Percentiles rank a stretch among this genome's conserved stretches.
phyloP scores from a whole-genome alignment of 1,284 basidiomycete species.

The Naganishia albida region DNA sequence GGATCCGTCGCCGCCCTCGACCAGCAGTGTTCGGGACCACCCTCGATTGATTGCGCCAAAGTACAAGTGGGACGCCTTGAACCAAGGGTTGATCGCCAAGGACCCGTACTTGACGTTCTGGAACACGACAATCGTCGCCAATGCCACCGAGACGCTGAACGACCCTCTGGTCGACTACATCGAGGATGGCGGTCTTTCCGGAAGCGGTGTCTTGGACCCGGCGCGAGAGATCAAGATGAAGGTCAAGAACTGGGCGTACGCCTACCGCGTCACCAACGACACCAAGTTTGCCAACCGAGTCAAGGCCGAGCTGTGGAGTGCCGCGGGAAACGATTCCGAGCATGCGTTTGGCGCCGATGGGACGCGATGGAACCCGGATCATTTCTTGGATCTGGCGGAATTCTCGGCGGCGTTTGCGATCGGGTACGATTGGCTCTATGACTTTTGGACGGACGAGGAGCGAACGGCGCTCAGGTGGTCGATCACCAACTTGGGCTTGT shows the following conservation, averaged over 20 bases:
- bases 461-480: constrained; percentile 69
- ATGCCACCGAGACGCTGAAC: constrained; percentile 72
- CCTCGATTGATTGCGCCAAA: constrained; percentile 87
- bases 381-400: constrained; percentile 95
- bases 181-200: constrained; percentile 66
- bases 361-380: constrained; percentile 72
- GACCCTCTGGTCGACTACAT: constrained; percentile 69
- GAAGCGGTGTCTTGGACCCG: constrained; percentile 89
- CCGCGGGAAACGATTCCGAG: constrained; percentile 64
- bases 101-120: constrained; percentile 85
- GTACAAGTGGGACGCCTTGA: constrained; percentile 88
- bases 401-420: constrained; percentile 82
- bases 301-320: constrained; percentile 80
- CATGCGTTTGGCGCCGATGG: constrained; percentile 61
- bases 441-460: constrained; percentile 76
- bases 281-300: constrained; percentile 78
- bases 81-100: constrained; percentile 66
- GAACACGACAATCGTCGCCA: constrained; percentile 90
- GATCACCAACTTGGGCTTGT: constrained; percentile 77
- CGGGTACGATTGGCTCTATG: constrained; percentile 92
- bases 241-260: constrained; percentile 91
- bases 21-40: constrained; percentile 66
- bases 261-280: constrained; percentile 85
- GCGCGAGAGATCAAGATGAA: constrained; percentile 86
- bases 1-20: constrained; percentile 70